Base-by-base conservation (phyloP, 768 basidiomycete species). In the Jaapia argillacea region DNA sequence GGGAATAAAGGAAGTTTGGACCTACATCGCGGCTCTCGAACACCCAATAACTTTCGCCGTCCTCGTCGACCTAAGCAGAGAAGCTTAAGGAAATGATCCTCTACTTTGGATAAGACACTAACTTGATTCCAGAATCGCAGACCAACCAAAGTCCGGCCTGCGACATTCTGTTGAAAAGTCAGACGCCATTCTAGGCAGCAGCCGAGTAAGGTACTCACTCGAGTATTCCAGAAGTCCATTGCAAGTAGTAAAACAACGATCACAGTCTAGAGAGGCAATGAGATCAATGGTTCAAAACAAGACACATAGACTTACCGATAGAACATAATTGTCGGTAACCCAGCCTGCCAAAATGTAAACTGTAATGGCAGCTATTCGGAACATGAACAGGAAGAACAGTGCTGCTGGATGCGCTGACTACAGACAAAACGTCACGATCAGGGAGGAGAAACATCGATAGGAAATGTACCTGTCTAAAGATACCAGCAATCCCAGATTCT, bases 211-310 rank as follows among this genome's bases (percentile, higher is more conserved):
- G 47, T n/a, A 61, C 77, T 47, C 55, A 91, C 89, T 59, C 92
- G 70, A 51, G 89, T 91, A 54, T 94, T 97, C 96, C 94, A 99
- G 61, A 99, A 99, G 65, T 99, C 96, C 77, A 94, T 85, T 0
- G 93, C 86, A 21, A 99, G 76, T 13, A 99, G 69, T 1, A 97
- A 81, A 18, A 98, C 96, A 0, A 98, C 94, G 6, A 77, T 62
- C 3, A 99, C 93, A 21, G 92, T 94, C 79, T 82, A 54, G 20
- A 45, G 23, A 50, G 24, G 37, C 25, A 24, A 14, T 41, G 41
- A 35, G 38, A 18, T 14, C 27, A 20, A 41, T 16, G 37, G 44
- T 16, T 41, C 23, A 44, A 35, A 3, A 14, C 33, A 43, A 35
- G 43, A 44, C 20, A 16, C 16, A 26, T 25, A 36, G 24, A 63